Conservation (phyloP, 129 eudicot species). For the Helichrysum umbraculigerum region DNA sequence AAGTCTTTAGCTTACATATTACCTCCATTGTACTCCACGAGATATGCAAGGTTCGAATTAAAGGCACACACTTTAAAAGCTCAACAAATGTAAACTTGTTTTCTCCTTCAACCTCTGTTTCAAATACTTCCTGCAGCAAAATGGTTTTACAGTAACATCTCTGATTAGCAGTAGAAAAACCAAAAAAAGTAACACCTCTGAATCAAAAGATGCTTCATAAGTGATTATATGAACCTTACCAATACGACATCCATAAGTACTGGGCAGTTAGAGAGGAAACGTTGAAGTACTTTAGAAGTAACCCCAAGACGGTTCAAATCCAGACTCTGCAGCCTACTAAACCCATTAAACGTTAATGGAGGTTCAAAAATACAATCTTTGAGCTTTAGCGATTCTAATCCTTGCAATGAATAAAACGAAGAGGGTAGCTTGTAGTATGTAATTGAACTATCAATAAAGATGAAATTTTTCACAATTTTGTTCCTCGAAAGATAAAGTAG, state of each 20-base stretch:
- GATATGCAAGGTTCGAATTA: neutral
- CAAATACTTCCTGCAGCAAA: neutral
- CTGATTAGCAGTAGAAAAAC: too few species aligned
- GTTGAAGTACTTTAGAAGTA: too few species aligned
- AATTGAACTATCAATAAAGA: neutral
- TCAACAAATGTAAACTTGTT: conserved; percentile 1
- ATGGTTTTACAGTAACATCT: neutral
- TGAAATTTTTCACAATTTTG: neutral
- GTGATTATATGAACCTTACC: neutral
- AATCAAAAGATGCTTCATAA: neutral
- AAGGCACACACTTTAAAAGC: conserved; percentile 14
- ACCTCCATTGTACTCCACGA: neutral
- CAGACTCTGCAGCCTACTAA: neutral
- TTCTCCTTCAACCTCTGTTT: neutral
- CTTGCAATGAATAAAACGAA: conserved; percentile 4
- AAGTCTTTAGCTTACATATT: neutral
- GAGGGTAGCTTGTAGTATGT: neutral
- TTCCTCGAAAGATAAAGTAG: neutral
- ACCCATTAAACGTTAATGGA: neutral
- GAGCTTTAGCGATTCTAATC: neutral
- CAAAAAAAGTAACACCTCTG: neutral
- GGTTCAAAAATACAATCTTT: neutral
- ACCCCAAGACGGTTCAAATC: neutral
- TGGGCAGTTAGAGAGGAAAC: conserved; percentile 7
- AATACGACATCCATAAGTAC: neutral